phyloP scores from a whole-genome alignment of 75 land plant genomes.

The Adiantum capillusveneris region DNA sequence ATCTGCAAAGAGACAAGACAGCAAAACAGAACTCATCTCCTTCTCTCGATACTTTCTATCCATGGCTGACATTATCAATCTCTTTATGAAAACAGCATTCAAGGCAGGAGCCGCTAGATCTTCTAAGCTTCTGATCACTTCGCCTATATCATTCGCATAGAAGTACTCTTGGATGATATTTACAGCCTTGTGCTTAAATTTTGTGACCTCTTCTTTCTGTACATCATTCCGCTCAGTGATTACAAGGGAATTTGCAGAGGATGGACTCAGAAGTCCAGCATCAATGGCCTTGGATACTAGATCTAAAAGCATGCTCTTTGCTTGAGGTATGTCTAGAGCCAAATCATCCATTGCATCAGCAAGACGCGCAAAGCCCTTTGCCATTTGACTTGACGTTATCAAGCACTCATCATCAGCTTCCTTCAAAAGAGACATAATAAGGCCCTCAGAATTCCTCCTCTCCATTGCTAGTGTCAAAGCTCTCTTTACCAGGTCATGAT shows the following conservation, averaged over 20 bases:
- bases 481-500: constrained; percentile 68
- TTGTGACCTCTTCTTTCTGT: constrained; percentile 6
- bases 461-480: constrained; percentile 64
- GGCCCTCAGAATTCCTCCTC: constrained; percentile 22
- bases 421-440: constrained; percentile 45
- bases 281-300: constrained; percentile 50
- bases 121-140: constrained; percentile 34
- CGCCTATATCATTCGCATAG: constrained; percentile 29
- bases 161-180: constrained; percentile 41
- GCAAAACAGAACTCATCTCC: constrained; percentile 56
- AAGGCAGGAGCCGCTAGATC: constrained; percentile 31
- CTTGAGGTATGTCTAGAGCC: constrained; percentile 52
- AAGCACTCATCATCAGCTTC: constrained; percentile 52
- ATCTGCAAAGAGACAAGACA: constrained; percentile 42
- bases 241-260: constrained; percentile 20
- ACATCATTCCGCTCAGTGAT: neutral
- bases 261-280: constrained; percentile 62
- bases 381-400: constrained; percentile 66
- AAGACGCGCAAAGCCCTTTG: constrained; percentile 58
- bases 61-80: constrained; percentile 49
- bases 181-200: constrained; percentile 24
- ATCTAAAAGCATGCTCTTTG: constrained; percentile 35
- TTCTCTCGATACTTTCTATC: constrained; percentile 54
- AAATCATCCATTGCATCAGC: constrained; percentile 50
- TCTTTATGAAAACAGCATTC: constrained; percentile 40